Conservation (phyloP, 179 eudicot genomes). For the Silene vulgaris region DNA sequence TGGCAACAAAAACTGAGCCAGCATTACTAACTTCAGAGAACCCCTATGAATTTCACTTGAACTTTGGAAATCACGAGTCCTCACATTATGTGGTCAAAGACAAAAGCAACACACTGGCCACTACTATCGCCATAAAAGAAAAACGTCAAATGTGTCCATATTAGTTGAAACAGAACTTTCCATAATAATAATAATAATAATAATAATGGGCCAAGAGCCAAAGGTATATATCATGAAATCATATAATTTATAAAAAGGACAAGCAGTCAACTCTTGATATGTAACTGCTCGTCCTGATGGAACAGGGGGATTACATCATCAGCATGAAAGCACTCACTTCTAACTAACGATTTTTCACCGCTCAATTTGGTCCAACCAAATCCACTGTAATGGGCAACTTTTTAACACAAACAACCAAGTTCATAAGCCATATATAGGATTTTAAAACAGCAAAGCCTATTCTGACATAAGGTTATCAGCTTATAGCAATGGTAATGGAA, state of each 20-base stretch:
- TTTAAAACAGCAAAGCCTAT: background rate
- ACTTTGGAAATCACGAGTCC: background rate
- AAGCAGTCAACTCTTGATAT: background rate
- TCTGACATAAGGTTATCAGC: background rate
- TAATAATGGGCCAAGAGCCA: background rate
- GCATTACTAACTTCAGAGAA: background rate
- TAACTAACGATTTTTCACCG: background rate
- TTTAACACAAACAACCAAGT: background rate
- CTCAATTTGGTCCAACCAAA: background rate
- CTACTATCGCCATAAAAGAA: background rate
- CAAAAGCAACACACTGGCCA: background rate
- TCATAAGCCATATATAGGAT: background rate
- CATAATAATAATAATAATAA: background rate
- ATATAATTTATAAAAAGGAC: background rate
- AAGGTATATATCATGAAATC: background rate
- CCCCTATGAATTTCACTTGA: background rate
- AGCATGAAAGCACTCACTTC: background rate
- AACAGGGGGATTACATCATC: background rate
- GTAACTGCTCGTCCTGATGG: background rate
- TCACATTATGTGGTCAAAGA: background rate
- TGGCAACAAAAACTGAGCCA: conserved; percentile 6
- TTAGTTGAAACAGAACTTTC: background rate
- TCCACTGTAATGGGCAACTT: background rate
- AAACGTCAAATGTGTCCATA: background rate
- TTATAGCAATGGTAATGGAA: background rate